Percentiles rank a stretch among this genome's conserved stretches.
Evolutionary conservation across 768 basidiomycete genomes (phyloP).

Genomic region (Serendipita sp.): DNA sequence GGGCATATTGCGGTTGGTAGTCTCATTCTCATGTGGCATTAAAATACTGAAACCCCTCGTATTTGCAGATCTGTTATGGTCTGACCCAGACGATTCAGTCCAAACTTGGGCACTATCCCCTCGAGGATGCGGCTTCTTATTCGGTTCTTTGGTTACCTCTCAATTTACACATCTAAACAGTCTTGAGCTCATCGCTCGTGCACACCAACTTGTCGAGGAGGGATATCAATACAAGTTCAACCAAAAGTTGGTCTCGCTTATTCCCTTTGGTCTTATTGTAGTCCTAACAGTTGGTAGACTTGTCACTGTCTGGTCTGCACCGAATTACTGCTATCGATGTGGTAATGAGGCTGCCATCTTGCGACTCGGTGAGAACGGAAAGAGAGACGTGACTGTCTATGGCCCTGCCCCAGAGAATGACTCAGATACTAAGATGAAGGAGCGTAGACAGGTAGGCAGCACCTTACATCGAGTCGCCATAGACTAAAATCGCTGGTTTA

Average conservation of each 20-base stretch:
- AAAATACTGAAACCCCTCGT: constrained; percentile 14
- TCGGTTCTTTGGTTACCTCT: constrained; percentile 85
- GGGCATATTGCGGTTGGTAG: not conserved
- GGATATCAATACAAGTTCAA: constrained; percentile 30
- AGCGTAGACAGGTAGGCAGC: not conserved
- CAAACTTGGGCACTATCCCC: constrained; percentile 79
- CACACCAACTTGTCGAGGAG: constrained; percentile 97
- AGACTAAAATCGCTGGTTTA: not conserved
- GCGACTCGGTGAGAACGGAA: not conserved
- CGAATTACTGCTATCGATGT: constrained; percentile 95
- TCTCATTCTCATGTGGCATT: not conserved
- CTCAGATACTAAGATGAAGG: not conserved
- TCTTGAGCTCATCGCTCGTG: constrained; percentile 88
- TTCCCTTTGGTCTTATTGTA: not conserved
- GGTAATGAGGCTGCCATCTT: constrained; percentile 18
- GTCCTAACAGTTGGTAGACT: constrained; percentile 18
- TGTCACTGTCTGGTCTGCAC: constrained; percentile 96
- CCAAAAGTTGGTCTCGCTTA: constrained; percentile 19
- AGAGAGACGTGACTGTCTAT: not conserved
- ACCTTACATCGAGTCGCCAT: not conserved
- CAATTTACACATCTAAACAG: constrained; percentile 79
- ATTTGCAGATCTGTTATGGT: constrained; percentile 75
- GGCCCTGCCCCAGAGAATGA: constrained; percentile 5
- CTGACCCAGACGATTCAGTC: constrained; percentile 82
- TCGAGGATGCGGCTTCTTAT: constrained; percentile 91